phyloP scores from a whole-genome alignment of 805 yeast species.

The Tetrapisispora pingtungensis region DNA sequence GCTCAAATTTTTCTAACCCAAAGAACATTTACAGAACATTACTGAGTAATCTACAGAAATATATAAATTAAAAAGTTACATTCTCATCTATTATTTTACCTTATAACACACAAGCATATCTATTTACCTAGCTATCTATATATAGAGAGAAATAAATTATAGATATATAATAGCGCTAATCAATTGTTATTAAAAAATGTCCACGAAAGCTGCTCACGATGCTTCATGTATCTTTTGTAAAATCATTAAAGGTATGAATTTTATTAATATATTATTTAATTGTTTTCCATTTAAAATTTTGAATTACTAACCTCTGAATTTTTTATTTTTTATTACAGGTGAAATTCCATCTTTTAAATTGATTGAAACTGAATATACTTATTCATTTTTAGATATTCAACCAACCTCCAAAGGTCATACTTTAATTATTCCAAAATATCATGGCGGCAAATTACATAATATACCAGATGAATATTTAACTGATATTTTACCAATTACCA shows the following conservation, averaged over 20 bases:
- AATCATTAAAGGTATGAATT: conserved; percentile 64
- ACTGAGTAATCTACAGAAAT: too few relatives aligned
- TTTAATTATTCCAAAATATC: conserved; percentile 82
- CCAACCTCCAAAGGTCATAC: conserved; percentile 88
- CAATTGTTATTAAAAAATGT: too few relatives aligned
- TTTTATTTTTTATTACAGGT: conserved; percentile 33
- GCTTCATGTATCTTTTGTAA: conserved; percentile 86
- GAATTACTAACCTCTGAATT: too few relatives aligned
- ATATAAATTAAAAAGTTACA: too few relatives aligned
- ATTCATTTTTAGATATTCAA: conserved; percentile 85
- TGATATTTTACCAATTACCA: conserved; percentile 81
- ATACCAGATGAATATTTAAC: conserved; percentile 84
- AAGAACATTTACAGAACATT: too few relatives aligned
- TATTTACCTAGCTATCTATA: too few relatives aligned
- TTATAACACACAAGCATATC: too few relatives aligned
- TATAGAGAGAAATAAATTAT: too few relatives aligned
- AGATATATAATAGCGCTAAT: too few relatives aligned
- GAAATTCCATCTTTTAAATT: conserved; percentile 91
- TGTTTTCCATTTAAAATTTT: background rate
- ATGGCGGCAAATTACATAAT: conserved; percentile 87
- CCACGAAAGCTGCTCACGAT: conserved; percentile 25
- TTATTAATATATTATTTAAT: background rate
- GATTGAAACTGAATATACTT: conserved; percentile 71
- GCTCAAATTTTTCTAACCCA: too few relatives aligned
- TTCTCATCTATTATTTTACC: too few relatives aligned